These are phyloP conservation scores for Sporisorium exsertum DNA, from an alignment of 1,284 basidiomycete genomes.

Conservation along the genomic window DNA sequence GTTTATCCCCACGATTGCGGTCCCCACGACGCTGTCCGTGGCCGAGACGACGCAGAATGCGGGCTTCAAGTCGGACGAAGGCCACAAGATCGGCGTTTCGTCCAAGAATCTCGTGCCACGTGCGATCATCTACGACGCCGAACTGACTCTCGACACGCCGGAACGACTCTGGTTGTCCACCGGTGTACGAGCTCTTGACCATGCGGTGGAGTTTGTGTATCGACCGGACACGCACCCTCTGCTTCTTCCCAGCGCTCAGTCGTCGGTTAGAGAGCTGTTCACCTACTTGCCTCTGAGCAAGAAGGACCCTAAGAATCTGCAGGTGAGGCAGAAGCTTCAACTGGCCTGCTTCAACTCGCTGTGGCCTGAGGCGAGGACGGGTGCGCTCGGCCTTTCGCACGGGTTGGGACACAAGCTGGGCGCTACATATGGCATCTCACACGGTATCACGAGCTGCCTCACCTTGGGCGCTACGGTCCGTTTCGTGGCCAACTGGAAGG, in stretches of 20 bases:
- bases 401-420: slow-evolving; percentile 76
- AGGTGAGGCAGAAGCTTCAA: slow-evolving; percentile 77
- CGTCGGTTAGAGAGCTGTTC: slow-evolving; percentile 77
- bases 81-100: slow-evolving; percentile 76
- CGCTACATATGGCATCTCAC: slow-evolving; percentile 80
- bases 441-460: slow-evolving; percentile 85
- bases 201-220: slow-evolving; percentile 82
- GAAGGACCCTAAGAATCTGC: slow-evolving; percentile 75
- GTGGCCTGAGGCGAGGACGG: slow-evolving; percentile 75
- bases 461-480: slow-evolving; percentile 72
- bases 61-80: slow-evolving; percentile 80
- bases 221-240: slow-evolving; percentile 75
- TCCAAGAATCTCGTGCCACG: slow-evolving; percentile 66
- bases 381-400: slow-evolving; percentile 80
- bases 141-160: slow-evolving; percentile 80
- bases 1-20: slow-evolving; percentile 74
- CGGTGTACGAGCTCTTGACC: slow-evolving; percentile 77
- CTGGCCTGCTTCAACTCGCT: slow-evolving; percentile 81
- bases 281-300: slow-evolving; percentile 78
- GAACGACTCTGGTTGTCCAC: slow-evolving; percentile 80
- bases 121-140: slow-evolving; percentile 80
- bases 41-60: slow-evolving; percentile 78
- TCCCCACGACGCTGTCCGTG: slow-evolving; percentile 84
- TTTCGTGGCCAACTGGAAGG: slow-evolving; percentile 23
- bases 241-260: slow-evolving; percentile 64